phyloP scores from a whole-genome alignment of 345 rosid genomes.

The Kandelia obovata region DNA sequence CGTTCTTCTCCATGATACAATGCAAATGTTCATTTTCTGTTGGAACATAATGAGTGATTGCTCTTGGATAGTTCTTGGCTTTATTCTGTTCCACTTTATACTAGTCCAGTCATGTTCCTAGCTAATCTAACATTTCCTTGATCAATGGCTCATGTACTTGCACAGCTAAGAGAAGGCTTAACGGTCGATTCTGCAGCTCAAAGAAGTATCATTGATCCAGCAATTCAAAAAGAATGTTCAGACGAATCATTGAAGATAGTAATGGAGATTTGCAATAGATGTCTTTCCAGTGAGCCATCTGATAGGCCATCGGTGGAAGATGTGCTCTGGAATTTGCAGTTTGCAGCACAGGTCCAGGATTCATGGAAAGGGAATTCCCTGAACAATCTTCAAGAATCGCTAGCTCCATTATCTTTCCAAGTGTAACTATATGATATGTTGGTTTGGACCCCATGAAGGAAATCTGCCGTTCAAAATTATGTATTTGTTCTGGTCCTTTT shows the following conservation, averaged over 20 bases:
- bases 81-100: no score
- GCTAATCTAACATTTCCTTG: no score
- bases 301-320: constrained; percentile 56
- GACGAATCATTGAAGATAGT: constrained; percentile 50
- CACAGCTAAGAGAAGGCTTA: constrained; percentile 47
- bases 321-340: constrained; percentile 60
- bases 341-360: constrained; percentile 55
- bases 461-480: no score
- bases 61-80: no score
- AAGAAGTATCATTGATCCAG: constrained; percentile 46
- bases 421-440: no score
- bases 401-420: constrained; percentile 1
- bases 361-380: constrained; percentile 19
- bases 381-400: background rate
- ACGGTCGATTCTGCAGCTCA: constrained; percentile 34
- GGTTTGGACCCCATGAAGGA: no score
- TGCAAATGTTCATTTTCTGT: no score
- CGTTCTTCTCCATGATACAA: background rate
- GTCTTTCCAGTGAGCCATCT: constrained; percentile 34
- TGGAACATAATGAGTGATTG: no score
- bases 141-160: background rate
- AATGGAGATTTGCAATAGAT: constrained; percentile 45
- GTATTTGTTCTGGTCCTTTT: no score
- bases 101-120: no score
- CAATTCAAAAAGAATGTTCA: constrained; percentile 43